Evolutionary conservation across 352 stramenopile genomes (phyloP).

Genomic region (Saprolegnia diclina): DNA sequence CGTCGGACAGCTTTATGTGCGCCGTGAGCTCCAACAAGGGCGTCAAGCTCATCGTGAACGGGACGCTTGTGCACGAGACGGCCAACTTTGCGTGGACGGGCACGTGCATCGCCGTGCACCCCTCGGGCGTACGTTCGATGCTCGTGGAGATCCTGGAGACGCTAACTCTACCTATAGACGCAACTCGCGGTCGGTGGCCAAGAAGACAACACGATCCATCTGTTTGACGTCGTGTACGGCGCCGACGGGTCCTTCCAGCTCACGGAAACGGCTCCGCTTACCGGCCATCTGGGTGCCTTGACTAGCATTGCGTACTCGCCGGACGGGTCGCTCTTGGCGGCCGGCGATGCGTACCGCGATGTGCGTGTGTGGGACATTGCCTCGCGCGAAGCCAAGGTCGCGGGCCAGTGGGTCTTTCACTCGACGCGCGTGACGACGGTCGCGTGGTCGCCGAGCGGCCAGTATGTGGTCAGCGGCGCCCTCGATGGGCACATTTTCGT

Average conservation of each 20-base stretch:
- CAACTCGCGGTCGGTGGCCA: slow-evolving; percentile 66
- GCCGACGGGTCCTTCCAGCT: slow-evolving; percentile 45
- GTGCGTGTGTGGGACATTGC: slow-evolving; percentile 87
- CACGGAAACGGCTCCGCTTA: slow-evolving; percentile 55
- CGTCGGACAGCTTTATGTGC: slow-evolving; percentile 39
- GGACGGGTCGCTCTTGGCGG: slow-evolving; percentile 73
- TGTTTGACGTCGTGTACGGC: slow-evolving; percentile 60
- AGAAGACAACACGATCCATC: slow-evolving; percentile 83
- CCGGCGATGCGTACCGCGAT: slow-evolving; percentile 83
- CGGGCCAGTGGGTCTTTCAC: slow-evolving; percentile 95
- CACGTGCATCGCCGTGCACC: slow-evolving; percentile 67
- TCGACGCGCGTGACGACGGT: slow-evolving; percentile 91
- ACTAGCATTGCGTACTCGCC: slow-evolving; percentile 82
- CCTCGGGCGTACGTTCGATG: slow-evolving; percentile 55
- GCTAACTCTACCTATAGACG: slow-evolving; percentile 14
- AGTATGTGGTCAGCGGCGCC: slow-evolving; percentile 88
- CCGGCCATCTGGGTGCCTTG: slow-evolving; percentile 65
- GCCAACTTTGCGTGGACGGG: slow-evolving; percentile 72
- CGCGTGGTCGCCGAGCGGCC: slow-evolving; percentile 89
- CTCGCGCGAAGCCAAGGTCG: slow-evolving; percentile 75
- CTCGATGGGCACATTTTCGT: slow-evolving; percentile 96
- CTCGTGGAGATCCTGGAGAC: neutral
- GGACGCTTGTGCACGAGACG: slow-evolving; percentile 67
- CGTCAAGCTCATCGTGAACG: slow-evolving; percentile 69
- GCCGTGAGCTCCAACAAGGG: slow-evolving; percentile 78